These are phyloP conservation scores for Gyromitra esculenta DNA, from an alignment of 2,329 filamentous ascomycete species.

Conservation along the genomic window DNA sequence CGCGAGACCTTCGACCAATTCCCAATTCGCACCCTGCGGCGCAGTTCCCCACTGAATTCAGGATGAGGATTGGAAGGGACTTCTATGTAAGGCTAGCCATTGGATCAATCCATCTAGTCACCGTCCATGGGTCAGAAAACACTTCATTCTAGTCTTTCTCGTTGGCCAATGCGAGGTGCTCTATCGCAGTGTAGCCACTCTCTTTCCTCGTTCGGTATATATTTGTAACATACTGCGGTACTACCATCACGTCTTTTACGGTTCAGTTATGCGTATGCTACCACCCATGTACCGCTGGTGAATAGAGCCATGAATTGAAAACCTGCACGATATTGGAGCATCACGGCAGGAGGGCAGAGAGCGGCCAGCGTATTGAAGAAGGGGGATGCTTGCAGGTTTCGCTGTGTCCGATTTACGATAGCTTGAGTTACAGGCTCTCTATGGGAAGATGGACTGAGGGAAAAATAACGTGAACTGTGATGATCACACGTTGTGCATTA, in stretches of 20 bases:
- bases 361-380: slow-evolving; percentile 38
- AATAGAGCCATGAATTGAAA: slow-evolving; percentile 35
- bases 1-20: slow-evolving; percentile 39
- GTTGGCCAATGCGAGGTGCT: slow-evolving; percentile 24
- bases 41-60: slow-evolving; percentile 43
- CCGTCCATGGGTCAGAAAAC: slow-evolving; percentile 21
- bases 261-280: slow-evolving; percentile 31
- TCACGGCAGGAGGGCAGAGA: slow-evolving; percentile 26
- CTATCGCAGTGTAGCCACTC: slow-evolving; percentile 3
- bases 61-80: slow-evolving; percentile 36
- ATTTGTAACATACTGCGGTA: slow-evolving; percentile 39
- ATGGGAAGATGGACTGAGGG: not conserved
- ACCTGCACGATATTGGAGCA: slow-evolving; percentile 36
- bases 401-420: slow-evolving; percentile 44
- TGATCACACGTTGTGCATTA: slow-evolving; percentile 7
- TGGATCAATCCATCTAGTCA: slow-evolving; percentile 37
- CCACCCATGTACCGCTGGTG: slow-evolving; percentile 38
- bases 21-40: slow-evolving; percentile 30
- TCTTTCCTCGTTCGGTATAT: slow-evolving; percentile 26
- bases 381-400: slow-evolving; percentile 46
- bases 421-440: slow-evolving; percentile 14
- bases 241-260: slow-evolving; percentile 41
- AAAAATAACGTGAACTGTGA: slow-evolving; percentile 5
- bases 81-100: slow-evolving; percentile 46
- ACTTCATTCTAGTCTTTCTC: slow-evolving; percentile 11